phyloP scores from a whole-genome alignment of 306 rosid species.

The Sicyos edulis region DNA sequence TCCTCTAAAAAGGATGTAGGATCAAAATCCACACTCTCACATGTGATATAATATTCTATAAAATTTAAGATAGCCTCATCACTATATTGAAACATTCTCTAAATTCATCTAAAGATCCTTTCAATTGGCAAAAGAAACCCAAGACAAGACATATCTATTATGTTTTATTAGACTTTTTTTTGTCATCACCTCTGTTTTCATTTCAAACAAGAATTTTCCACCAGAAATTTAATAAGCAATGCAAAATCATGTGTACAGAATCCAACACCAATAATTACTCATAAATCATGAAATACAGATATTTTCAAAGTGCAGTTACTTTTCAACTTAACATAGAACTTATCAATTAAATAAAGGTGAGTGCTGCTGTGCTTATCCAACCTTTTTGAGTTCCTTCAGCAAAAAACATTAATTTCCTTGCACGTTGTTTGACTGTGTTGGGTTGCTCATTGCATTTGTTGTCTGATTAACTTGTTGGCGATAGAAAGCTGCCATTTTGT shows the following conservation, averaged over 20 bases:
- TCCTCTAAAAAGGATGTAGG: too few relatives aligned
- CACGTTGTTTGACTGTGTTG: conserved; percentile 28
- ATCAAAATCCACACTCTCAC: too few relatives aligned
- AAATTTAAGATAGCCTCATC: too few relatives aligned
- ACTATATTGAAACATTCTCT: too few relatives aligned
- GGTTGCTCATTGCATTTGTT: conserved; percentile 25
- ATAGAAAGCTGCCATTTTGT: conserved; percentile 42
- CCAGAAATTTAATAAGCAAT: background rate
- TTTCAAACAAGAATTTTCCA: background rate
- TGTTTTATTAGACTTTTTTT: too few relatives aligned
- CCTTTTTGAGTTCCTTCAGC: background rate
- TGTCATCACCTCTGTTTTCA: too few relatives aligned
- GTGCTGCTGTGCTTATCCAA: conserved; percentile 5
- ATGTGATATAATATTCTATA: too few relatives aligned
- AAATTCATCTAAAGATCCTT: too few relatives aligned
- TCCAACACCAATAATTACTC: background rate
- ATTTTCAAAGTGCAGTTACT: background rate
- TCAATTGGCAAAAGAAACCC: too few relatives aligned
- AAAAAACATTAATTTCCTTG: conserved; percentile 21
- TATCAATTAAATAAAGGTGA: conserved; percentile 5
- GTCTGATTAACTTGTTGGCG: conserved; percentile 35
- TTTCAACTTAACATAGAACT: conserved; percentile 14
- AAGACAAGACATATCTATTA: too few relatives aligned
- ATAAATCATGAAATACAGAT: conserved; percentile 4
- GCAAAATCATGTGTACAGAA: conserved; percentile 3